Evolutionary conservation across 805 yeast species (phyloP).

Genomic region (Metschnikowia proteae): DNA sequence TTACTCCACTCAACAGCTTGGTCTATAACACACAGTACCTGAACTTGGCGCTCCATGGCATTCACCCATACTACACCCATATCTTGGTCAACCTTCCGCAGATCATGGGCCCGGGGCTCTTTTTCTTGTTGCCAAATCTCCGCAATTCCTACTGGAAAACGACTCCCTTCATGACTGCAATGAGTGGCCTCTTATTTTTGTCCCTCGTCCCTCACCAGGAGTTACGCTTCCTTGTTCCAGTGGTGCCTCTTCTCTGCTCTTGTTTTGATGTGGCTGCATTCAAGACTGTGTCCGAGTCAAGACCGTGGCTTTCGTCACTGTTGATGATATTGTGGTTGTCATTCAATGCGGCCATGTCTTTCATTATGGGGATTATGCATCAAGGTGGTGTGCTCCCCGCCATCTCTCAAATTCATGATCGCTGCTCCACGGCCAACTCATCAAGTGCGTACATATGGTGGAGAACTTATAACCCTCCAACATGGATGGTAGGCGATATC

Average conservation of each 20-base stretch:
- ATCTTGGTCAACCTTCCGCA: slow-evolving; percentile 72
- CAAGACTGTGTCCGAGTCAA: slow-evolving; percentile 1
- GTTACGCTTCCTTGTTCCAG: slow-evolving; percentile 77
- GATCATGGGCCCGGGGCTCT: slow-evolving; percentile 69
- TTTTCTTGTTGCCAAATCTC: slow-evolving; percentile 40
- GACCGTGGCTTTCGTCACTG: slow-evolving; percentile 15
- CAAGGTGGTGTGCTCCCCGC: slow-evolving; percentile 88
- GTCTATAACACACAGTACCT: slow-evolving; percentile 56
- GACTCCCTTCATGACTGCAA: slow-evolving; percentile 54
- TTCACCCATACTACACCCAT: slow-evolving; percentile 78
- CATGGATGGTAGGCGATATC: slow-evolving; percentile 61
- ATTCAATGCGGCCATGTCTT: slow-evolving; percentile 58
- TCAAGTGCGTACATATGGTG: slow-evolving; percentile 66
- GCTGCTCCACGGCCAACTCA: slow-evolving; percentile 1
- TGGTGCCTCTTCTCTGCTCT: slow-evolving; percentile 65
- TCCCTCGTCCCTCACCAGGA: slow-evolving; percentile 91
- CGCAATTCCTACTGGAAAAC: slow-evolving; percentile 40
- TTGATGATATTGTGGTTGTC: slow-evolving; percentile 49
- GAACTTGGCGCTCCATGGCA: slow-evolving; percentile 75
- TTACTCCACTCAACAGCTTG: slow-evolving; percentile 77
- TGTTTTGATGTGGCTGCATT: slow-evolving; percentile 46
- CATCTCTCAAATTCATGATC: slow-evolving; percentile 36
- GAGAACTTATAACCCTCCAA: slow-evolving; percentile 93
- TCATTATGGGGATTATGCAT: slow-evolving; percentile 76
- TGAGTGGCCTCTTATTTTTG: slow-evolving; percentile 58